Conservation (phyloP, 164 flowering plant genomes). For the Paratinospora sagittata region DNA sequence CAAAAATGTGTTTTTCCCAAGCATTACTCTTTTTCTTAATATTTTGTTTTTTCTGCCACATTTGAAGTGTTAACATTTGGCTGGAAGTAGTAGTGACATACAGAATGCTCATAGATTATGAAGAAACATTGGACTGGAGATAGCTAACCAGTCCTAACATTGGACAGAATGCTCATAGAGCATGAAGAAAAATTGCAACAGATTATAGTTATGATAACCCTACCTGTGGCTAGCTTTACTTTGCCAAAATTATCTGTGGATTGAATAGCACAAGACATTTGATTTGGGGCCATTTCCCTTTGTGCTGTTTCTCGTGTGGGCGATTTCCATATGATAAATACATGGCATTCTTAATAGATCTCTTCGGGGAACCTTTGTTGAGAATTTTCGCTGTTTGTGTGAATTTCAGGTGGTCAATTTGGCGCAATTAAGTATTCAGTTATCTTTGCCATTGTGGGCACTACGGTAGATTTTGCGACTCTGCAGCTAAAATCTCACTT, state of each 20-base stretch:
- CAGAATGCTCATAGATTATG: no score
- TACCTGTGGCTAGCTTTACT: not conserved
- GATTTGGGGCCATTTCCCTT: not conserved
- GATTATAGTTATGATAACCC: not conserved
- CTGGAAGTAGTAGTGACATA: not conserved
- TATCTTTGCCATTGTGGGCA: conserved; percentile 58
- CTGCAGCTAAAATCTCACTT: conserved; percentile 23
- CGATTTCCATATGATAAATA: not conserved
- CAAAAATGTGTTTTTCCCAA: no score
- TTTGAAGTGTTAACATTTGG: not conserved
- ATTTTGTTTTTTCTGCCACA: not conserved
- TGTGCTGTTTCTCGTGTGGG: not conserved
- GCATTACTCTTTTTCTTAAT: not conserved
- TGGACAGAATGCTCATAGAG: not conserved
- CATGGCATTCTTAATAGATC: no score
- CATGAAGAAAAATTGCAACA: not conserved
- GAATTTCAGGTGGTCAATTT: conserved; percentile 52
- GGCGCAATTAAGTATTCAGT: conserved; percentile 67
- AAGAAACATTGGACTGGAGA: no score
- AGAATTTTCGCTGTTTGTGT: not conserved
- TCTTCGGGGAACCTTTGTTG: no score
- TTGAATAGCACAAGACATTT: not conserved
- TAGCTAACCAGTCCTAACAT: no score
- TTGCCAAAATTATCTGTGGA: not conserved
- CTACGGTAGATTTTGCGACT: conserved; percentile 48